Conservation (phyloP, 352 stramenopile genomes). For the Phytopythium montanum region DNA sequence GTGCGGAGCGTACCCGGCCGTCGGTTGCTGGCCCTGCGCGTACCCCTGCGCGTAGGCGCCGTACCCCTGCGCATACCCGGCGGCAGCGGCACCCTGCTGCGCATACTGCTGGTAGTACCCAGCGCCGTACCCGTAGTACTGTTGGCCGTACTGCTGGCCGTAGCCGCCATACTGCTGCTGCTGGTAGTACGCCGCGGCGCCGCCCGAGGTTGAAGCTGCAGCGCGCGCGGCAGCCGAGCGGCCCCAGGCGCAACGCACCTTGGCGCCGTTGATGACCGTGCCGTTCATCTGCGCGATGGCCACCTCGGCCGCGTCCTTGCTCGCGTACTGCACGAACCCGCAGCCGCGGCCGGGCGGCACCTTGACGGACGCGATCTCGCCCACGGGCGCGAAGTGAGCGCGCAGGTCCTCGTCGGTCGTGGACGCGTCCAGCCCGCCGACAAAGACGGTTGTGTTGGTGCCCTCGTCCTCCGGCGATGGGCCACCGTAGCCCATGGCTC, state of each 20-base stretch:
- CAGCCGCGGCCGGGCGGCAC: slow-evolving; percentile 87
- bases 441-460: slow-evolving; percentile 90
- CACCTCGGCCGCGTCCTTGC: slow-evolving; percentile 76
- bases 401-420: slow-evolving; percentile 85
- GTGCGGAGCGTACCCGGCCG: slow-evolving; percentile 34
- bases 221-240: slow-evolving; percentile 62
- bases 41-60: slow-evolving; percentile 42
- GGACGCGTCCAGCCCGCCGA: slow-evolving; percentile 81
- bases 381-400: slow-evolving; percentile 70
- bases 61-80: slow-evolving; percentile 40
- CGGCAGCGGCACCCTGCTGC: slow-evolving; percentile 26
- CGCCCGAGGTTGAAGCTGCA: slow-evolving; percentile 13
- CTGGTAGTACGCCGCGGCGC: slow-evolving; percentile 46
- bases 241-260: slow-evolving; percentile 89
- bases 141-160: slow-evolving; percentile 42
- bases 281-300: slow-evolving; percentile 91
- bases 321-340: slow-evolving; percentile 89
- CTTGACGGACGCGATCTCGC: slow-evolving; percentile 83
- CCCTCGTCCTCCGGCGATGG: slow-evolving; percentile 40
- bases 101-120: slow-evolving; percentile 56
- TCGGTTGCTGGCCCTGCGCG: slow-evolving; percentile 29
- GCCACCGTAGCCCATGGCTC: slow-evolving; percentile 7
- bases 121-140: slow-evolving; percentile 59
- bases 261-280: slow-evolving; percentile 65
- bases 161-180: slow-evolving; percentile 44